Evolutionary conservation across 345 rosid genomes (phyloP).

Genomic region (Brassica nigra): DNA sequence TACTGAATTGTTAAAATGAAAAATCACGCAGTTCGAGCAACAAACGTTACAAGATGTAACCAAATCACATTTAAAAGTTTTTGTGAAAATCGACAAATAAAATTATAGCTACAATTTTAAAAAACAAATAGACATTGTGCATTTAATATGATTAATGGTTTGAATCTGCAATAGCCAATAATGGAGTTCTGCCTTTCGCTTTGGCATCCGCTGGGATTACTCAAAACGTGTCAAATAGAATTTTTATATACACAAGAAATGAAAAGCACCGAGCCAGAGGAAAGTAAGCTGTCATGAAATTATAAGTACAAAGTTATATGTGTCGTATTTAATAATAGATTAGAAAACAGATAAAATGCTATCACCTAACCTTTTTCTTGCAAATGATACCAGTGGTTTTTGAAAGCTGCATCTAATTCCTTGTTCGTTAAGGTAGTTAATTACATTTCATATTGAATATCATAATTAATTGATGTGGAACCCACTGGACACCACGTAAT

Average conservation of each 20-base stretch:
- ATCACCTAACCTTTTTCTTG: background rate
- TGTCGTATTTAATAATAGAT: background rate
- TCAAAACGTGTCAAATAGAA: background rate
- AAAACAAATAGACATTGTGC: too few species aligned
- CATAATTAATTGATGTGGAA: background rate
- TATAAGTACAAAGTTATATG: too few species aligned
- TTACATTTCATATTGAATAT: background rate
- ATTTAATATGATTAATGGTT: too few species aligned
- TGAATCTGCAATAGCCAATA: background rate
- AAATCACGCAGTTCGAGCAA: background rate
- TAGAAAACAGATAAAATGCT: background rate
- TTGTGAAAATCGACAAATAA: background rate
- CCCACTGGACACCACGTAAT: background rate
- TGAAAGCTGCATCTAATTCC: conserved; percentile 7
- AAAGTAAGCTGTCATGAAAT: too few species aligned
- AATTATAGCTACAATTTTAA: too few species aligned
- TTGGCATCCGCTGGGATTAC: background rate
- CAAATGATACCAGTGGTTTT: background rate
- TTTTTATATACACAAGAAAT: background rate
- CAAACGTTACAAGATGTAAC: background rate
- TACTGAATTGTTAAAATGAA: background rate
- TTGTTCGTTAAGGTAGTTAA: background rate
- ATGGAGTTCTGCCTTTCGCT: background rate
- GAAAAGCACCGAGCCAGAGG: background rate
- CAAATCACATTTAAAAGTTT: too few species aligned